Evolutionary conservation across 2,329 filamentous ascomycete species (phyloP), one percentile per base, ranked within the genome.

Genomic region (Pyrenochaeta sp.): DNA sequence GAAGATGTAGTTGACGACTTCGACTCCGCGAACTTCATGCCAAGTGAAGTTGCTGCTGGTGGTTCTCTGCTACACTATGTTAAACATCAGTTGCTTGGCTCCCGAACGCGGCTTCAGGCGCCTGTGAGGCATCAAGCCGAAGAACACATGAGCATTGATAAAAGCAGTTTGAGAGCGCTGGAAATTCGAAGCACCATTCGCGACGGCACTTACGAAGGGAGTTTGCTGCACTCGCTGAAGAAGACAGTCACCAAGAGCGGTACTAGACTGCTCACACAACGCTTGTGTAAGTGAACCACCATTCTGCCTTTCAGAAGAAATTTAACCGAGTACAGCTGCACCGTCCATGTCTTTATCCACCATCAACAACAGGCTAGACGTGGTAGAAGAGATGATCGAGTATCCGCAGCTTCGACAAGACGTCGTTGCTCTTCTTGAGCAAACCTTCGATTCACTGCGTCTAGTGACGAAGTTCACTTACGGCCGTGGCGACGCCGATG

Each of bases 381-480:
- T 98, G 0, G 93, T 97, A 3, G 85, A 90, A 22, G 84, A 87
- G 44, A 91, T 98, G 74, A 81, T 94, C 5, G 79, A 85, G 1
- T 81, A 90, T 57, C 82, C 85, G 22, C 80, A 88, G 40, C 82
- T 97, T 5, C 87, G 91, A 42, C 91, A 96, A 65, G 83, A 86
- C 43, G 80, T 96, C 25, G 80, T 88, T 1, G 75, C 86, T 15
- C 81, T 96, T 2, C 82, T 99, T 2, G 86, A 88, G 61, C 85
- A 87, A 25, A 94, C 89, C 50, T 89, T 92, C 67, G 95, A 99
- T 78, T 92, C 92, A 2, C 90, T 96, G 71, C 90, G 95, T 1
- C 83, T 99, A 2, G 88, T 97, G 1, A 95, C 98, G 72, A 97
- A 95, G 73, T 98, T 99, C 75, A 91, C 94, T 0, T 85, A 98